Percentiles rank a stretch among this genome's conserved stretches.
These are phyloP conservation scores for Neltuma alba DNA, from an alignment of 306 rosid genomes.

Conservation along the genomic window DNA sequence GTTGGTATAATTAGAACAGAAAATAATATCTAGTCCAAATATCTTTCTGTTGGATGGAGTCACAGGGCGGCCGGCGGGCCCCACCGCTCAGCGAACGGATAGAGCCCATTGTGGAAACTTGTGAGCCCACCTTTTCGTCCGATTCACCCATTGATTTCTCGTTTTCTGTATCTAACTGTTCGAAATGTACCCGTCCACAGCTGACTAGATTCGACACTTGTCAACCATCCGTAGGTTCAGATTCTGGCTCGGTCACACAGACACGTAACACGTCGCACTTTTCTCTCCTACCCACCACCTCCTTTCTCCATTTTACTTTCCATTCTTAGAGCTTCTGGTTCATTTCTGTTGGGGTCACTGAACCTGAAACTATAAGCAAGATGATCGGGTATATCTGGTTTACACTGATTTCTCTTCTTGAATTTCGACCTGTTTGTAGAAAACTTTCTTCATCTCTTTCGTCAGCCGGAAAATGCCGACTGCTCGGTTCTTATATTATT, in stretches of 20 bases:
- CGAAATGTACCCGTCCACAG: neutral
- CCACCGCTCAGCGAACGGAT: conserved; percentile 31
- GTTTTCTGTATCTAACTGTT: conserved; percentile 30
- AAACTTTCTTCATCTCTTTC: neutral
- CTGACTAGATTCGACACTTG: conserved; percentile 44
- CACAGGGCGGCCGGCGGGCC: conserved; percentile 5
- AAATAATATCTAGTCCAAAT: too few species aligned
- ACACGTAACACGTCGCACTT: conserved; percentile 42
- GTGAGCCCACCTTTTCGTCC: neutral
- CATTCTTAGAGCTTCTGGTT: conserved; percentile 2
- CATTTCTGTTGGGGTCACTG: neutral
- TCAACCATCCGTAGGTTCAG: conserved; percentile 41
- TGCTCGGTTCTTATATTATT: neutral
- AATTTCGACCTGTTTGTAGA: neutral
- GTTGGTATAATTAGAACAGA: too few species aligned
- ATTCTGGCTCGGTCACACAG: conserved; percentile 37
- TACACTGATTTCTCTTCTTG: neutral
- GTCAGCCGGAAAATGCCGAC: neutral
- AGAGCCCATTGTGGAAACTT: neutral
- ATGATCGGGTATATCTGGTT: neutral
- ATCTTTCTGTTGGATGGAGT: neutral
- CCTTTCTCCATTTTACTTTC: conserved; percentile 31
- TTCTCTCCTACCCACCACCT: conserved; percentile 18
- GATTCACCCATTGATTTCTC: neutral
- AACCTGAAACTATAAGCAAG: neutral